Conservation (phyloP, 495 filamentous ascomycete species). For the Hyaloscypha finlandica region DNA sequence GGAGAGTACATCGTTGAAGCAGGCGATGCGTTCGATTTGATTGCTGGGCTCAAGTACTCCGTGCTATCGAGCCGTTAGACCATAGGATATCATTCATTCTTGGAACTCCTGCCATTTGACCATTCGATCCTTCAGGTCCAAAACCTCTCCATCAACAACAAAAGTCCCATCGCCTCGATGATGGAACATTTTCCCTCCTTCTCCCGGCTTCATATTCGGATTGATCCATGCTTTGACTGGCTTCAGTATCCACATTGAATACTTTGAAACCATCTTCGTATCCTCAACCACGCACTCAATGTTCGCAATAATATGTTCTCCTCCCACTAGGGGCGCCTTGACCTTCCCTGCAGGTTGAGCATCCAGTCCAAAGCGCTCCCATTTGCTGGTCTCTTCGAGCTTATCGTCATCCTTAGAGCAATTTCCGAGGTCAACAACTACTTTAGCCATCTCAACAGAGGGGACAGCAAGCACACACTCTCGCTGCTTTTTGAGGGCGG, state of each 20-base stretch:
- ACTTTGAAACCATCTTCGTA: constrained; percentile 40
- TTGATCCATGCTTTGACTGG: constrained; percentile 40
- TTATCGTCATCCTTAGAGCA: constrained; percentile 55
- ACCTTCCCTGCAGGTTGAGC: constrained; percentile 35
- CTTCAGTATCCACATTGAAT: constrained; percentile 41
- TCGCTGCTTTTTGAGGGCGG: constrained; percentile 33
- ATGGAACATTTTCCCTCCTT: constrained; percentile 41
- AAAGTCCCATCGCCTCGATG: constrained; percentile 41
- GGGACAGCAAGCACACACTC: constrained; percentile 40
- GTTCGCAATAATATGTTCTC: constrained; percentile 37
- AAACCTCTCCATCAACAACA: constrained; percentile 40
- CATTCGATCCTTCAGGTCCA: constrained; percentile 40
- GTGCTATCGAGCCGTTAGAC: background rate
- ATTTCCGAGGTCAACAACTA: constrained; percentile 39
- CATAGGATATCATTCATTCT: constrained; percentile 27
- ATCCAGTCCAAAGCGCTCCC: constrained; percentile 38
- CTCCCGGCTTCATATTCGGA: constrained; percentile 33
- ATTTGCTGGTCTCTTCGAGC: constrained; percentile 43
- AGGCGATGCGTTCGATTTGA: too few relatives aligned
- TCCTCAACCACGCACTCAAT: constrained; percentile 43
- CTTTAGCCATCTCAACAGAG: constrained; percentile 33
- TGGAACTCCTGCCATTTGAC: constrained; percentile 43
- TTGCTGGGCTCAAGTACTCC: background rate
- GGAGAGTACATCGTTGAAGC: too few relatives aligned
- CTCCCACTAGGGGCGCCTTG: constrained; percentile 40